Evolutionary conservation across 2,329 filamentous ascomycete species (phyloP), one percentile per base, ranked within the genome.

Genomic region (Dendrostoma leiphaemia): DNA sequence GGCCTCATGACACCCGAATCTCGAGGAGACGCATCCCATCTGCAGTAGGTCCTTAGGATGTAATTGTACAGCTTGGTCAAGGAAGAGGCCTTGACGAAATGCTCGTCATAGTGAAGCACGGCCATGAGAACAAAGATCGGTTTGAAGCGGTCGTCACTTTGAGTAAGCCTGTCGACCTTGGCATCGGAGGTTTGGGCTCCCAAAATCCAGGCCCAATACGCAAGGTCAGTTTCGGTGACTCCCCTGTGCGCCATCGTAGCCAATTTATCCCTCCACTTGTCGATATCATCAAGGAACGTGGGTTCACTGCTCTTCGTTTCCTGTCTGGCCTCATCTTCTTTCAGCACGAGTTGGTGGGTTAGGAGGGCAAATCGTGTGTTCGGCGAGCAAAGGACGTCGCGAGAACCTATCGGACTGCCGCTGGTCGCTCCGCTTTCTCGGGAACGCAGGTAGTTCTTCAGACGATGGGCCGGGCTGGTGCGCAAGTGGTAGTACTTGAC

Each of bases 161-260:
- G 67, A 35, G 72, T 47, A 21, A 76, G 66, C 10, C 74, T 68
- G 41, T 67, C 59, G 6, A 72, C 62, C 13, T 69, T 68, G 37
- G 48, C 60, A 51, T 75, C 74, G 7, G 67, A 65, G 44, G 67
- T 60, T 6, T 65, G 54, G 0, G 64, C 69, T 0, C 63, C 65
- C 17, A 77, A 45, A 23, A 77, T 72, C 72, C 71, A 75, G 37
- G 70, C 52, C 74, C 74, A 76, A 35, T 70, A 68, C 12, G 67
- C 65, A 28, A 76, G 46, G 35, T 74, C 66, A 1, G 62, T 61
- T 51, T 63, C 63, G 1, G 61, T 60, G 56, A 70, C 64, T 6
- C 71, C 73, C 45, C 66, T 70, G 37, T 52, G 54, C 2, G 61
- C 61, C 9, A 74, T 51, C 19, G 59, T 60, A 26, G 64, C 61